These are phyloP conservation scores for Phaffomyces thermotolerans DNA, from an alignment of 805 yeast genomes.

Conservation along the genomic window DNA sequence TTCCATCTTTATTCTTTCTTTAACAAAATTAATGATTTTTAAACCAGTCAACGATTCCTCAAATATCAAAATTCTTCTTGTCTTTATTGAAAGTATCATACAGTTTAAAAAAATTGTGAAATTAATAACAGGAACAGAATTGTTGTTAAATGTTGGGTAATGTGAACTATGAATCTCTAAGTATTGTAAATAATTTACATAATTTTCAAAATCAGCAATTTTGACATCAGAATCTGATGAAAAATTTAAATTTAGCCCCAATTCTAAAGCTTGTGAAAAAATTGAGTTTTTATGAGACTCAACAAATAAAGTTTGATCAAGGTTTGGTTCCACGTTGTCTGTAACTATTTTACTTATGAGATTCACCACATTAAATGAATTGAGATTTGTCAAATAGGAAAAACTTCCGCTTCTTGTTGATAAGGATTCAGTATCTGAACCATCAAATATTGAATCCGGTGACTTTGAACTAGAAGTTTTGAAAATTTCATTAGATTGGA, in stretches of 20 bases:
- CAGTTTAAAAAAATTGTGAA: slow-evolving; percentile 8
- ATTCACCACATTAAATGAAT: slow-evolving; percentile 2
- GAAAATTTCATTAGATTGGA: neutral
- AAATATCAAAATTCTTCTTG: slow-evolving; percentile 7
- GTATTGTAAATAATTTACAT: slow-evolving; percentile 7
- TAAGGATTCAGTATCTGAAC: neutral
- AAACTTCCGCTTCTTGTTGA: neutral
- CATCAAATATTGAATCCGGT: neutral
- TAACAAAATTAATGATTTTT: slow-evolving; percentile 1
- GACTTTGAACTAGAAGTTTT: neutral
- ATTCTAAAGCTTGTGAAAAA: neutral
- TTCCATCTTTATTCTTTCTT: slow-evolving; percentile 4
- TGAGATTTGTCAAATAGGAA: neutral
- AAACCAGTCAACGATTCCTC: slow-evolving; percentile 1
- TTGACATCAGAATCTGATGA: slow-evolving; percentile 5
- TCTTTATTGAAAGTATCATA: slow-evolving; percentile 5
- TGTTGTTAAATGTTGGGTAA: too few species aligned
- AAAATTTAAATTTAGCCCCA: neutral
- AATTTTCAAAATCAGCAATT: slow-evolving; percentile 4
- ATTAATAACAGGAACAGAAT: neutral
- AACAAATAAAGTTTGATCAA: slow-evolving; percentile 6
- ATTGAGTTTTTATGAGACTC: slow-evolving; percentile 8
- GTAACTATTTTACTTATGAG: slow-evolving; percentile 11
- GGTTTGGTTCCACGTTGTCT: neutral
- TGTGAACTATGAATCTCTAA: neutral